A percentile compares a stretch with the other conserved stretches of the same genome.
Evolutionary conservation across 1,284 basidiomycete genomes (phyloP).

Genomic region (Puccinia hordei): DNA sequence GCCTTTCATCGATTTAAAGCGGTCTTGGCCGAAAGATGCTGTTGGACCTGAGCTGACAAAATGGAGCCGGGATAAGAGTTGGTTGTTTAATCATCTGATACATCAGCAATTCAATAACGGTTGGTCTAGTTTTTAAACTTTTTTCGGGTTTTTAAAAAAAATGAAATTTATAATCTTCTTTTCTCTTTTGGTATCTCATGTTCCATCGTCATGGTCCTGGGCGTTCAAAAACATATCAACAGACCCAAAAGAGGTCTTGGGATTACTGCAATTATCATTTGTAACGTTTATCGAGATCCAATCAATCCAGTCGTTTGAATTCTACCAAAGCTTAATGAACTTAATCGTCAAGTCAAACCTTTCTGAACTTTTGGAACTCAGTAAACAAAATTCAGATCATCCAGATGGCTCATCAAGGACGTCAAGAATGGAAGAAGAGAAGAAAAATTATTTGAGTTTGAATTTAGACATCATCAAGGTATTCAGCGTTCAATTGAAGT

Average conservation of each 20-base stretch:
- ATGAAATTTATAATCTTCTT: not conserved
- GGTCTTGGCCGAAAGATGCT: conserved; percentile 56
- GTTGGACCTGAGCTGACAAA: conserved; percentile 54
- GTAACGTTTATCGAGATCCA: conserved; percentile 41
- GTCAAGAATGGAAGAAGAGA: not conserved
- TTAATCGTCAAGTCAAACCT: conserved; percentile 19
- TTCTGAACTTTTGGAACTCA: not conserved
- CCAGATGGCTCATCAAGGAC: not conserved
- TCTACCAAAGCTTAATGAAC: conserved; percentile 38
- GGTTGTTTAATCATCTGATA: conserved; percentile 55
- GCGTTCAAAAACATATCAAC: no score
- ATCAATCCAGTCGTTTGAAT: conserved; percentile 46
- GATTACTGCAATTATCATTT: conserved; percentile 43
- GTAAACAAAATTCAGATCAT: not conserved
- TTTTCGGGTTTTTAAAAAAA: not conserved
- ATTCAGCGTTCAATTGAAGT: conserved; percentile 21
- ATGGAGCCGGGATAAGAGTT: conserved; percentile 58
- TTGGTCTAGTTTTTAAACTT: not conserved
- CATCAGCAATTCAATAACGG: conserved; percentile 49
- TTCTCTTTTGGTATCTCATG: not conserved
- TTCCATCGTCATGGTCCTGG: not conserved
- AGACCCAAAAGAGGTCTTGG: conserved; percentile 37
- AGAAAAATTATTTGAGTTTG: not conserved
- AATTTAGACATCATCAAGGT: not conserved
- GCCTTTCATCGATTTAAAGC: conserved; percentile 54